Conservation (phyloP, 176 grass and related monocot species). For the Hordeum marinum region DNA sequence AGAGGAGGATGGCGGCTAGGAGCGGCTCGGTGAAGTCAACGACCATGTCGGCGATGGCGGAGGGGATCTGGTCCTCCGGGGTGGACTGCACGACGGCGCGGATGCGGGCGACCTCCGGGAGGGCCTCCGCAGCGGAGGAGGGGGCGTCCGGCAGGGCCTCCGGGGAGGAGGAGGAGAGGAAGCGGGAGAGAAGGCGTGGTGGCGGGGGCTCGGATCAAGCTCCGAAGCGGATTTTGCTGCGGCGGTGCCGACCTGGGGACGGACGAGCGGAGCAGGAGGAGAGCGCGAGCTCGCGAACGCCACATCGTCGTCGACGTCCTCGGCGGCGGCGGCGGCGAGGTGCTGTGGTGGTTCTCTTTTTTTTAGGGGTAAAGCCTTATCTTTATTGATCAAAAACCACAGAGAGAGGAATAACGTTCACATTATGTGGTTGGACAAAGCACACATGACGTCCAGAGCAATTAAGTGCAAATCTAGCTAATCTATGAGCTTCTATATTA, state of each 20-base stretch:
- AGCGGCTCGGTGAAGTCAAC: constrained; percentile 65
- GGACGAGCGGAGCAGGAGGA: constrained; percentile 58
- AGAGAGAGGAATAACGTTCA: too few relatives aligned
- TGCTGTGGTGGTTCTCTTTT: background rate
- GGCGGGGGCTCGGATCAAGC: background rate
- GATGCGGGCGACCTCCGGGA: constrained; percentile 40
- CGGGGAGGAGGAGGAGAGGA: constrained; percentile 48
- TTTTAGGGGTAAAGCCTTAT: too few relatives aligned
- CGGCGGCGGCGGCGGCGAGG: background rate
- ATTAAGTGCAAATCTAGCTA: too few relatives aligned
- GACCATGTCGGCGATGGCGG: constrained; percentile 50
- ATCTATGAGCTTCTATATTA: too few relatives aligned
- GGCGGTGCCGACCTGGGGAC: constrained; percentile 2
- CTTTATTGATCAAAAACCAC: too few relatives aligned
- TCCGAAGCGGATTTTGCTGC: constrained; percentile 10
- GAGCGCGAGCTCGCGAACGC: constrained; percentile 65
- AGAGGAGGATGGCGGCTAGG: constrained; percentile 53
- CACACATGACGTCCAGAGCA: too few relatives aligned
- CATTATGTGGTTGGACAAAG: too few relatives aligned
- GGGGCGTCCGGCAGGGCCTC: constrained; percentile 30
- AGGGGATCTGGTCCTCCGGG: constrained; percentile 40
- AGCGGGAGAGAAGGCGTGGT: constrained; percentile 30
- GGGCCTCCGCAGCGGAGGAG: background rate
- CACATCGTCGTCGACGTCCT: constrained; percentile 45
- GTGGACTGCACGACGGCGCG: constrained; percentile 30